Evolutionary conservation across 805 yeast genomes (phyloP).

Genomic region (Candida qinlingensis): DNA sequence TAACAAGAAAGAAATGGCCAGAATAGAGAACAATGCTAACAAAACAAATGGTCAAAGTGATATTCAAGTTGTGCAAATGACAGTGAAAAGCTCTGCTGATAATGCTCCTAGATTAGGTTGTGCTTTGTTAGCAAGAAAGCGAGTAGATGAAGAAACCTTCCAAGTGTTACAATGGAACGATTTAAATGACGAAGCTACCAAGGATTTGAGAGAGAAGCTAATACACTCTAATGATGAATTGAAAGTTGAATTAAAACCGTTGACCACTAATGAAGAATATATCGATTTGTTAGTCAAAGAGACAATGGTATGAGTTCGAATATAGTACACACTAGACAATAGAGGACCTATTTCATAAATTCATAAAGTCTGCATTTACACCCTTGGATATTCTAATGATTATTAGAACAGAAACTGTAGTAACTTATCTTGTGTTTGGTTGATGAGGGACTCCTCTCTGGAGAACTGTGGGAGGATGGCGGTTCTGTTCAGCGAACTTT

Average conservation of each 20-base stretch:
- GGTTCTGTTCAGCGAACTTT: no score
- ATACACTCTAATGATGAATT: constrained; percentile 21
- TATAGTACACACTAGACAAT: not conserved
- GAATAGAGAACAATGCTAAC: constrained; percentile 28
- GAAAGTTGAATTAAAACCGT: constrained; percentile 17
- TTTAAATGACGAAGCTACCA: constrained; percentile 28
- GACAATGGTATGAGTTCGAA: constrained; percentile 12
- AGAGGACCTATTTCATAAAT: no score
- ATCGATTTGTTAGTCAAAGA: constrained; percentile 25
- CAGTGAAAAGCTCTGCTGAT: constrained; percentile 57
- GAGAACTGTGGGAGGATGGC: no score
- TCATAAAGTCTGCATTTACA: no score
- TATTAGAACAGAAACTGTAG: no score
- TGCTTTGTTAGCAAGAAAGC: constrained; percentile 60
- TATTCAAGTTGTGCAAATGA: constrained; percentile 67
- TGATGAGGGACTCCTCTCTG: no score
- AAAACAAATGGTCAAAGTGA: constrained; percentile 29
- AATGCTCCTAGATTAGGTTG: constrained; percentile 61
- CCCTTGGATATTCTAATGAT: no score
- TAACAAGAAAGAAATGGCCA: constrained; percentile 37
- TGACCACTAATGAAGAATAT: constrained; percentile 28
- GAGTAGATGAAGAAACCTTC: constrained; percentile 56
- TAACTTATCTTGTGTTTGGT: no score
- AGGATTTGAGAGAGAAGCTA: constrained; percentile 21
- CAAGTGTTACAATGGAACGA: constrained; percentile 42